Conservation (phyloP, 345 rosid genomes). For the Brassica incana region DNA sequence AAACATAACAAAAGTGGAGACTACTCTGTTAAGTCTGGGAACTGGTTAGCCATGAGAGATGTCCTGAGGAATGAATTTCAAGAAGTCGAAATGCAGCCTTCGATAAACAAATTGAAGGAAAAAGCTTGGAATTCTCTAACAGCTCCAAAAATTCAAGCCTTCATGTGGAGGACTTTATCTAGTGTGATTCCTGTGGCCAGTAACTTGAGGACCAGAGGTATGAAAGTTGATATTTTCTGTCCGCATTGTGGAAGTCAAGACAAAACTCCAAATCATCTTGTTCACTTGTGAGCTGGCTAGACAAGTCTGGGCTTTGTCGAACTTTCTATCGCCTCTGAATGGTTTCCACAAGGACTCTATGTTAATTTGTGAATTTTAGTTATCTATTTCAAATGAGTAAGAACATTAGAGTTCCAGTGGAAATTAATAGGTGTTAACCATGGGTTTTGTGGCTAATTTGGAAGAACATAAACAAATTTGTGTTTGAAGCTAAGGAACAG, state of each 20-base stretch:
- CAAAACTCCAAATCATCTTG: neutral
- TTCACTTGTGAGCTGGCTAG: neutral
- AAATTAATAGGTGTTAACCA: neutral
- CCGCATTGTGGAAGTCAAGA: neutral
- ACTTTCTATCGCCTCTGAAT: neutral
- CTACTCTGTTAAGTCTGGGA: too few relatives aligned
- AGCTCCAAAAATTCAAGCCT: too few relatives aligned
- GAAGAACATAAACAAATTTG: neutral
- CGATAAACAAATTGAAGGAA: too few relatives aligned
- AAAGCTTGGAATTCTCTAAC: too few relatives aligned
- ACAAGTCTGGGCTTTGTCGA: neutral
- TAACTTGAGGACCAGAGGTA: neutral
- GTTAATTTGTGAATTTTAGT: neutral
- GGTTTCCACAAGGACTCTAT: neutral
- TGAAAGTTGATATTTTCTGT: neutral
- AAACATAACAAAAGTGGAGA: neutral
- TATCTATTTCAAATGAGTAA: neutral
- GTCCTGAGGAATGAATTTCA: too few relatives aligned
- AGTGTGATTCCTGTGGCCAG: too few relatives aligned
- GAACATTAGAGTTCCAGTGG: neutral
- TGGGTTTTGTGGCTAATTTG: neutral
- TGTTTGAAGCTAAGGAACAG: neutral
- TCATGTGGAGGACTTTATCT: too few relatives aligned
- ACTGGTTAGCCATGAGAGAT: too few relatives aligned
- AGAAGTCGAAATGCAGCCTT: too few relatives aligned